Conservation (phyloP, 2,329 filamentous ascomycete species). For the Trichocomaceae sp. region DNA sequence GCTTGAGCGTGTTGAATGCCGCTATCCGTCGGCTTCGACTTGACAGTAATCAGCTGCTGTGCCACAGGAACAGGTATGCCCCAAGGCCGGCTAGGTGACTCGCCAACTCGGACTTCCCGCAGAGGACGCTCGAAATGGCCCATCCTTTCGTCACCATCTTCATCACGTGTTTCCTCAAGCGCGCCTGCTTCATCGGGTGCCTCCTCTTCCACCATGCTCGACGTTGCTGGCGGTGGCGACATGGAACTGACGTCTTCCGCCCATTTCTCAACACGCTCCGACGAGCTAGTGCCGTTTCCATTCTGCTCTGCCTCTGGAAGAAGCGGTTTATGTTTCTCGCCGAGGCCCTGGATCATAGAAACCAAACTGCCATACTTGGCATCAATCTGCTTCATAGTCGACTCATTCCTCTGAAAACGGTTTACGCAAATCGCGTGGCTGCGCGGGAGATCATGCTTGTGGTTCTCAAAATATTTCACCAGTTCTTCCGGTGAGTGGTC, state of each 20-base stretch:
- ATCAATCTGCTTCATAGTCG: slow-evolving; percentile 79
- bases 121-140: slow-evolving; percentile 76
- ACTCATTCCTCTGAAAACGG: slow-evolving; percentile 72
- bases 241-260: slow-evolving; percentile 66
- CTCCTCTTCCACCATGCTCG: slow-evolving; percentile 37
- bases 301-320: slow-evolving; percentile 52
- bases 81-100: slow-evolving; percentile 90
- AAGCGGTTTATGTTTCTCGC: slow-evolving; percentile 79
- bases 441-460: slow-evolving; percentile 89
- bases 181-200: slow-evolving; percentile 9
- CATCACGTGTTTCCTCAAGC: slow-evolving; percentile 26
- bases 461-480: slow-evolving; percentile 85
- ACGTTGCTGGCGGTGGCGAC: slow-evolving; percentile 34
- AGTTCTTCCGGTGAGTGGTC: slow-evolving; percentile 91
- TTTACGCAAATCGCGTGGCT: slow-evolving; percentile 91
- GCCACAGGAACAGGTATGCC: slow-evolving; percentile 72
- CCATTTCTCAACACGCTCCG: slow-evolving; percentile 77
- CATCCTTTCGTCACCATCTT: slow-evolving; percentile 52
- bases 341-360: slow-evolving; percentile 88
- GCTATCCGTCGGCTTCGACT: slow-evolving; percentile 7
- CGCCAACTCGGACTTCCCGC: slow-evolving; percentile 85
- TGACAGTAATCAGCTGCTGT: too few species aligned
- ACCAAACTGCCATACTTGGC: slow-evolving; percentile 81
- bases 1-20: slow-evolving; percentile 15
- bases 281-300: slow-evolving; percentile 44